A percentile compares a stretch with the other conserved stretches of the same genome.
These are phyloP conservation scores for Termitomyces sp. DNA, from an alignment of 768 basidiomycete genomes.

Conservation along the genomic window DNA sequence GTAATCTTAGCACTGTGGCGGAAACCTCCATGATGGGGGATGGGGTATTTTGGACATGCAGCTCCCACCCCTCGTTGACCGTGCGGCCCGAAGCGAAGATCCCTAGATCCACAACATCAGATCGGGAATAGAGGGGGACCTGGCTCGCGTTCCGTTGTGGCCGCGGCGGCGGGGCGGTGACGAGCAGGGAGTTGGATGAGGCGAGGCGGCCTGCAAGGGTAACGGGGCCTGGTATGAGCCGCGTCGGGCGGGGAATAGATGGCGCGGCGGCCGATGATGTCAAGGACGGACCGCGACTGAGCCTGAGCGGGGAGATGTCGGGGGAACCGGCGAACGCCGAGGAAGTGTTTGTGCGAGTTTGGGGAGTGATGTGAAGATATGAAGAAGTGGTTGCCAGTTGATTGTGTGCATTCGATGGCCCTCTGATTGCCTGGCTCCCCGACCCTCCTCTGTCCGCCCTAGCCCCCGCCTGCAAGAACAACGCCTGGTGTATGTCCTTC, in stretches of 20 bases:
- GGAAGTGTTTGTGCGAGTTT: background rate
- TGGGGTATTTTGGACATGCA: no score
- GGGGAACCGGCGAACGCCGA: slow-evolving; percentile 1
- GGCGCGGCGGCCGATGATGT: no score
- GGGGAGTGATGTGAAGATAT: slow-evolving; percentile 8
- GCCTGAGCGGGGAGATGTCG: background rate
- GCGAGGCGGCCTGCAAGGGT: no score
- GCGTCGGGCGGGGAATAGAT: no score
- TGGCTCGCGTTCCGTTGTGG: no score
- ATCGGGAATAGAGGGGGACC: no score
- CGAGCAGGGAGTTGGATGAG: no score
- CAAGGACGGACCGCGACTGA: background rate
- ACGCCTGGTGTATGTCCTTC: slow-evolving; percentile 37
- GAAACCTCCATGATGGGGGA: background rate
- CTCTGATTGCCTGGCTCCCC: slow-evolving; percentile 14
- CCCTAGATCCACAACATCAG: no score
- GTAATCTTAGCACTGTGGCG: no score
- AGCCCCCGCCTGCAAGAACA: slow-evolving; percentile 43
- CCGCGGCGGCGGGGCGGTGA: no score
- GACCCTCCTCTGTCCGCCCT: slow-evolving; percentile 26
- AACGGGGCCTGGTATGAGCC: no score
- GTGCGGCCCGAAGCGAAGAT: background rate
- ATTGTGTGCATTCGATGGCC: slow-evolving; percentile 13
- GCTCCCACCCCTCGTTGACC: no score
- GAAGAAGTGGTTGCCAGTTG: background rate